Conservation (phyloP, 2,329 filamentous ascomycete genomes). For the Diaporthe capsici region DNA sequence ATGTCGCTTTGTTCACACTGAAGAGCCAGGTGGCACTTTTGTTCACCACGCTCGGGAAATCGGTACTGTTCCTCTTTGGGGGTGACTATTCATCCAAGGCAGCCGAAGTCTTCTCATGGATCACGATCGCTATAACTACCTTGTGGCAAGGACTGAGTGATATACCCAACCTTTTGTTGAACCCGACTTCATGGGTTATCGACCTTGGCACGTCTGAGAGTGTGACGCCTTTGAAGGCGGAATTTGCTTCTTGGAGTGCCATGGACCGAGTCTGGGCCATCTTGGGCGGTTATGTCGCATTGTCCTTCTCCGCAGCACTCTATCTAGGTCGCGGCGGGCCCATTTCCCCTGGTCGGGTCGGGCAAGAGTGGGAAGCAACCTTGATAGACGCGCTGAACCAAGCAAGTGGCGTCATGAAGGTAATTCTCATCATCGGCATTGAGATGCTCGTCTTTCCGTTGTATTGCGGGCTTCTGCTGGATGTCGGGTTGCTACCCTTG, state of each 20-base stretch:
- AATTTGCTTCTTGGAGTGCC: conserved; percentile 76
- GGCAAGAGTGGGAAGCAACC: conserved; percentile 79
- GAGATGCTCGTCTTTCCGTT: conserved; percentile 98
- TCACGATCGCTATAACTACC: conserved; percentile 38
- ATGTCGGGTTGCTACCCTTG: conserved; percentile 88
- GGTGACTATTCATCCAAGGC: conserved; percentile 57
- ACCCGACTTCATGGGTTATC: conserved; percentile 71
- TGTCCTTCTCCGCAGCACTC: conserved; percentile 80
- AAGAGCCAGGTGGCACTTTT: conserved; percentile 65
- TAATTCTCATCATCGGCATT: conserved; percentile 97
- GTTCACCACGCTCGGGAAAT: conserved; percentile 55
- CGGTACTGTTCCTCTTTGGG: conserved; percentile 60
- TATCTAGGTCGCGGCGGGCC: conserved; percentile 83
- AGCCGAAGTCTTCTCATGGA: conserved; percentile 44
- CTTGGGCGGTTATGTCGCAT: conserved; percentile 82
- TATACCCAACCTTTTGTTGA: conserved; percentile 55
- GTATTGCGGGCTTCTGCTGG: conserved; percentile 93
- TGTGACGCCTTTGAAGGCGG: conserved; percentile 62
- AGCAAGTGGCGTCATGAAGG: conserved; percentile 96
- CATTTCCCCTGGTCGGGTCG: conserved; percentile 70
- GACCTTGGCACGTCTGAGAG: conserved; percentile 63
- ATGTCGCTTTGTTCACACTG: conserved; percentile 75
- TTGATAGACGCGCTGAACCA: conserved; percentile 89
- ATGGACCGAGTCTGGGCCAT: conserved; percentile 80
- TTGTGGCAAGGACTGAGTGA: conserved; percentile 47